Base-by-base conservation (phyloP, 2,329 filamentous ascomycete species). In the Fusarium odoratissimum region DNA sequence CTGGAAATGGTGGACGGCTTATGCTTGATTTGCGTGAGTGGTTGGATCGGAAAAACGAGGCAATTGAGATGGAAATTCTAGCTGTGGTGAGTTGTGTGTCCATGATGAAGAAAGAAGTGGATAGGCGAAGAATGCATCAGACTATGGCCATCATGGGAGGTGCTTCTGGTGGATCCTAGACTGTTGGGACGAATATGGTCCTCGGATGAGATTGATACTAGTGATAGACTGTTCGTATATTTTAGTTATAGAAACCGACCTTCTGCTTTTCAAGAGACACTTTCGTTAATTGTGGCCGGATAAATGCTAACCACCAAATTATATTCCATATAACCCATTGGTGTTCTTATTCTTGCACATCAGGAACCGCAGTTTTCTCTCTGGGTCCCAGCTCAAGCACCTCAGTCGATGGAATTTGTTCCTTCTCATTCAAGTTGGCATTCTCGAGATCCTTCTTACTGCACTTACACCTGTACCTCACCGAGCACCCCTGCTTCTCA, bases 31-130 rank as follows among this genome's bases (percentile, higher is more conserved):
- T 86, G 69, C 52, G 76, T 5, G 77, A 77, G 60, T 84, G 82
- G 80, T 65, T 62, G 30, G 81, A 77, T 12, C 40, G 61, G 6
- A 83, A 83, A 74, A 79, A 75, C 11, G 79, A 81, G 48, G 72
- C 60, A 6, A 74, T 75, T 52, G 79, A 87, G 74, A 78, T 87
- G 65, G 83, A 88, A 74, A 81, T 84, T n/a, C 69, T 91, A 25
- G 83, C 87, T 14, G 83, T 91, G 23, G 84, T 86, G 46, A 90
- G 87, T 21, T 89, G 86, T 64, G 73, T 92, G 62, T 79, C 86
- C 21, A 90, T 92, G 89, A 78, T 92, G 73, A 91, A 92, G 85
- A 89, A 87, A 79, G 91, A 92, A 83, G 82, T 90, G 55, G 90
- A 92, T 78, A 82, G 90, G 45, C 82, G 88, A 71, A 83, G 88